Evolutionary conservation across 345 rosid species (phyloP), one percentile per base, ranked within the genome.

Genomic region (Linum tenue): DNA sequence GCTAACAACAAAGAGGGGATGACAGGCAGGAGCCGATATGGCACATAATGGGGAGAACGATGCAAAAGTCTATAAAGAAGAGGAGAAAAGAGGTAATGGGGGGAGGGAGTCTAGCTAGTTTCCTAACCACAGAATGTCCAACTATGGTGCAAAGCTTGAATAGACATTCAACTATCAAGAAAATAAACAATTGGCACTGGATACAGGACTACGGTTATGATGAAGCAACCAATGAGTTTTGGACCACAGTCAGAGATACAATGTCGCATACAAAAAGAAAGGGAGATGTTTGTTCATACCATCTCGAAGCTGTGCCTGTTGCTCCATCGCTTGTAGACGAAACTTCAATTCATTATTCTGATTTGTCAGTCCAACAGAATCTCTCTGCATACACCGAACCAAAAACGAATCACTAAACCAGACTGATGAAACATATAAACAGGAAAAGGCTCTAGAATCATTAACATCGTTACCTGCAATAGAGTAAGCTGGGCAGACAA

Each of bases 291-390:
- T 17, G 60, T 57, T 11, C 31, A 7, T 86, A 92, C 98, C 98
- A 72, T 92, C 91, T 6, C 98, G 86, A 55, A 92, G 98, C 60
- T 86, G 86, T 11, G 94, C 98, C 69, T 92, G 98, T 73, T 92
- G 98, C 64, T 92, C 98, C 98, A 90, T 87, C 73, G 98, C 94
- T 83, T 90, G 94, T 67, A 92, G 96, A 64, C 98, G 91, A 69
- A 87, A 92, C 76, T 92, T 92, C 64, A 92, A 73, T 74, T 92
- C 98, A 51, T 87, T 92, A 77, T 92, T 92, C 79, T 87, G 97
- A 72, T 82, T 90, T 56, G 97, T 84, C 57, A 90, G 91, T 69
- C 96, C 98, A 58, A 82, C 84, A 67, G 91, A 90, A 77, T 92
- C 98, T 79, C 98, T 82, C 97, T 92, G 83, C 22, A 63, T 38